Evolutionary conservation across 108 stramenopile species (phyloP).

Genomic region (Nitzschia sp.): DNA sequence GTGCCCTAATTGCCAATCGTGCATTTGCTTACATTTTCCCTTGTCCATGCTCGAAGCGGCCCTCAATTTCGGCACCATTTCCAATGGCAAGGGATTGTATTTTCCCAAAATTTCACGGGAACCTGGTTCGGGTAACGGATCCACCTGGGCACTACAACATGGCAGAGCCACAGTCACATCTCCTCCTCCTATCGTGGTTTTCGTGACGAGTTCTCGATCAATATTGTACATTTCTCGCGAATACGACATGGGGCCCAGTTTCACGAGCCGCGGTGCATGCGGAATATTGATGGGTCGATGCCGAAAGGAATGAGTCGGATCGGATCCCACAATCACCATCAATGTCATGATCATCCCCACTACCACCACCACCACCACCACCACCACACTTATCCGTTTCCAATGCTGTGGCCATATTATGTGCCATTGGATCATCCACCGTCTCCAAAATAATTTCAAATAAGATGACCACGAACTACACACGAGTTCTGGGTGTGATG

Average conservation of each 20-base stretch:
- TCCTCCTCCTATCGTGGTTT: too few species aligned
- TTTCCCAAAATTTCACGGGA: neutral
- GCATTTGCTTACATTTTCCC: slow-evolving; percentile 45
- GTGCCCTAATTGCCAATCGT: slow-evolving; percentile 56
- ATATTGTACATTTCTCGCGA: neutral
- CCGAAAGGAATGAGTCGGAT: neutral
- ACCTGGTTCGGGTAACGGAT: neutral
- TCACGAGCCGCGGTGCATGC: neutral
- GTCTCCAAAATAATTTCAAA: too few species aligned
- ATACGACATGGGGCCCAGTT: neutral
- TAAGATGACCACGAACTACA: too few species aligned
- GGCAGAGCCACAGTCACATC: neutral
- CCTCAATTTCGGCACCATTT: neutral
- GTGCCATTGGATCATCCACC: too few species aligned
- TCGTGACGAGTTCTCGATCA: neutral
- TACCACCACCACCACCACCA: too few species aligned
- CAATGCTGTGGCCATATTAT: too few species aligned
- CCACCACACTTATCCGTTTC: too few species aligned
- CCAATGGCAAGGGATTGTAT: slow-evolving; percentile 10
- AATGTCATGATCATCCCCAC: too few species aligned
- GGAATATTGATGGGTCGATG: neutral
- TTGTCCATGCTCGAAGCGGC: slow-evolving; percentile 39
- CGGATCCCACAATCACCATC: too few species aligned
- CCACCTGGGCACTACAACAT: too few species aligned
- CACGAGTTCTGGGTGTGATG: too few species aligned